Evolutionary conservation across 768 basidiomycete species (phyloP), one percentile per base, ranked within the genome.

Genomic region (Suillus bovinus): DNA sequence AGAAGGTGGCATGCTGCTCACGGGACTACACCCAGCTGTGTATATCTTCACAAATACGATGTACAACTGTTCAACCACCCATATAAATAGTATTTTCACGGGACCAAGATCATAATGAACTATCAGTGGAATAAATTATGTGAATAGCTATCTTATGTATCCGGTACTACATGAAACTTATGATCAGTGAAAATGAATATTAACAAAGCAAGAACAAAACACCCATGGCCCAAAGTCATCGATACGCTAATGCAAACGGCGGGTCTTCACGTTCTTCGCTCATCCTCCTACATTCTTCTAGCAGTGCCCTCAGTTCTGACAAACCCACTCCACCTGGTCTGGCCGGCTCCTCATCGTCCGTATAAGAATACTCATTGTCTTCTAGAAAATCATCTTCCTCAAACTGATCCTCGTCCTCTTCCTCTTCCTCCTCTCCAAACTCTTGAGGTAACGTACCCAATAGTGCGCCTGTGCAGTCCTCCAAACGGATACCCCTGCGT

Each of bases 401-500:
- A 10, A 75, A 74, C 3, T 74, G 70, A 14, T 74, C 76, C 0
- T 73, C 73, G 0, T 71, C 75, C 0, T 71, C 75, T 7, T 74
- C 75, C 0, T 76, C 74, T 4, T 74, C 70, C 17, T 74, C 76
- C 0, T 73, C 74, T 1, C 70, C 75, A 0, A 73, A 71, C 14
- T 76, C 64, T 41, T 68, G 70, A 29, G 71, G 75, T 31, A 77
- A 70, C 58, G 67, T 68, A 0, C 91, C 91, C 41, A 93, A 73
- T 58, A 78, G 66, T 14, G 77, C 83, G 0, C 89, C 90, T 0
- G 91, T 91, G 68, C 90, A 92, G 71, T 93, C 91, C 73, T 93
- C 90, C 56, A 93, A 70, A 47, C 86, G 73, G 5, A 91, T 75
- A 0, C 83, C 80, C 70, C 82, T 77, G 22, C 67, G 64, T 0